These are phyloP conservation scores for Avena eriantha DNA, from an alignment of 176 grass and related monocot species.

Conservation along the genomic window DNA sequence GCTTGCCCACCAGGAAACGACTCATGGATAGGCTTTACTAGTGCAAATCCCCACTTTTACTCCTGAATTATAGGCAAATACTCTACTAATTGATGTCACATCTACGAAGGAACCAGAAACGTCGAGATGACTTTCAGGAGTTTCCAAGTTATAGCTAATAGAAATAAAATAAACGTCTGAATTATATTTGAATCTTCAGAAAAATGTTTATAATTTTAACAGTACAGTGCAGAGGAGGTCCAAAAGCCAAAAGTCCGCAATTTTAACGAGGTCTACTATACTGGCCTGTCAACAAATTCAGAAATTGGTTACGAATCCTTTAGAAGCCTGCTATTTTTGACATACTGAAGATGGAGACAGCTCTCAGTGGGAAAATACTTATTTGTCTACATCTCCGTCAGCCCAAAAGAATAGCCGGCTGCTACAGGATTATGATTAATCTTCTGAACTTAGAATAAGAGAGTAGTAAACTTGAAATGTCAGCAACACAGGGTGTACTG, in stretches of 20 bases:
- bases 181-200: not conserved
- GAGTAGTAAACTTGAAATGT: not conserved
- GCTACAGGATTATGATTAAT: not conserved
- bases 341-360: not conserved
- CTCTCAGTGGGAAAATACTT: not conserved
- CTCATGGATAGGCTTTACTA: slow-evolving; percentile 32
- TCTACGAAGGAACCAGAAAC: not conserved
- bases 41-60: slow-evolving; percentile 25
- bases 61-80: slow-evolving; percentile 10
- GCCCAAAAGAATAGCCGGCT: slow-evolving; percentile 18
- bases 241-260: not conserved
- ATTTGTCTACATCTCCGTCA: slow-evolving; percentile 8
- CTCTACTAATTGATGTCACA: slow-evolving; percentile 13
- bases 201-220: not conserved
- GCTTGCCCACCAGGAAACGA: slow-evolving; percentile 42
- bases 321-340: not conserved
- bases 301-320: not conserved
- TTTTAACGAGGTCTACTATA: slow-evolving; percentile 12
- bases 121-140: not conserved
- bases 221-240: not conserved
- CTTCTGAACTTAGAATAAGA: not conserved
- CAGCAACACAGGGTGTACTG: not conserved
- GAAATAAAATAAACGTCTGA: not conserved
- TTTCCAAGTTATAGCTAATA: not conserved
- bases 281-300: not conserved